Evolutionary conservation across 371 early-diverging fungal genomes (phyloP).

Genomic region (Apophysomyces variabilis): DNA sequence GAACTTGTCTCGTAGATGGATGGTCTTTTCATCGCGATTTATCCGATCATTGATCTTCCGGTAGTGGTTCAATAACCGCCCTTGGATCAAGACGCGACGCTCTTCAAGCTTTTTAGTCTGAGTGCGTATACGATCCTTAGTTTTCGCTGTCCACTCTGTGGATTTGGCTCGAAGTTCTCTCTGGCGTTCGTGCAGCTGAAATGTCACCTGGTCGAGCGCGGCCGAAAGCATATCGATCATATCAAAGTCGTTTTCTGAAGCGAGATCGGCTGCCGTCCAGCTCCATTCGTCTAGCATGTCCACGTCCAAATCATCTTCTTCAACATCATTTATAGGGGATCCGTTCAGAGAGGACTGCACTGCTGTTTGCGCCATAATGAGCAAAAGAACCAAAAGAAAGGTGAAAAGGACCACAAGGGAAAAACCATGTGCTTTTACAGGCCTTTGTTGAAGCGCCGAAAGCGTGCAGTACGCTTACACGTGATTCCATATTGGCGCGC

Average conservation of each 20-base stretch:
- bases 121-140: conserved; percentile 33
- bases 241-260: conserved; percentile 41
- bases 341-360: conserved; percentile 15
- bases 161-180: conserved; percentile 42
- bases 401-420: background rate
- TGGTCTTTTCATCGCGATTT: conserved; percentile 57
- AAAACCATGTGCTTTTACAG: conserved; percentile 7
- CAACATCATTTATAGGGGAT: conserved; percentile 10
- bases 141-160: conserved; percentile 48
- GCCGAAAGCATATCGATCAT: conserved; percentile 46
- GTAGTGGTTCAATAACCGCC: conserved; percentile 32
- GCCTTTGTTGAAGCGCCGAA: background rate
- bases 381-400: background rate
- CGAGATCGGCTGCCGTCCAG: conserved; percentile 31
- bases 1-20: conserved; percentile 67
- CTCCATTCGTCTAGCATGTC: conserved; percentile 21
- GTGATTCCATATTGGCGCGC: background rate
- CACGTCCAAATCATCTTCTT: conserved; percentile 17
- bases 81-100: conserved; percentile 35
- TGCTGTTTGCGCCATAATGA: background rate
- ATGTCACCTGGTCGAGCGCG: conserved; percentile 51
- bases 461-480: background rate
- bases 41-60: conserved; percentile 42
- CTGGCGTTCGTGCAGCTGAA: conserved; percentile 48
- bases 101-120: conserved; percentile 48